These are phyloP conservation scores for Phialocephala subalpina DNA, from an alignment of 2,329 filamentous ascomycete genomes.

Conservation along the genomic window DNA sequence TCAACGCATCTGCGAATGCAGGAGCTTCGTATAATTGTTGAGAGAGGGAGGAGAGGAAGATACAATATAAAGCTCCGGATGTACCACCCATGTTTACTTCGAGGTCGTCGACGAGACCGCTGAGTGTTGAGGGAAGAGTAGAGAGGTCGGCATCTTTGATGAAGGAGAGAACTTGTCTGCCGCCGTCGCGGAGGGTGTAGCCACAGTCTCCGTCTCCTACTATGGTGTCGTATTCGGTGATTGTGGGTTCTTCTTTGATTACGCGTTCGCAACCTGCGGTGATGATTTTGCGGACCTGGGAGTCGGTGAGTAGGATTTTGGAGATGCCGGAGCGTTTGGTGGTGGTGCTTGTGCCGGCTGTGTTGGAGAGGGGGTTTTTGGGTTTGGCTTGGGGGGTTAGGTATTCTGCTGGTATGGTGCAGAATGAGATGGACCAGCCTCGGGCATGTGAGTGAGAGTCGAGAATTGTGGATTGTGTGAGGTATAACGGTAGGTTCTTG, in stretches of 20 bases:
- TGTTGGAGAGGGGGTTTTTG: conserved; percentile 20
- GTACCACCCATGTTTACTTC: conserved; percentile 45
- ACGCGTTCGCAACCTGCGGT: conserved; percentile 34
- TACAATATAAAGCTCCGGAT: conserved; percentile 44
- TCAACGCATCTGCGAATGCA: conserved; percentile 30
- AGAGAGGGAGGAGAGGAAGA: conserved; percentile 40
- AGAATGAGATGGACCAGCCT: conserved; percentile 39
- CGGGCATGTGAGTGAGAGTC: conserved; percentile 29
- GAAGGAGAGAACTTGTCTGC: conserved; percentile 43
- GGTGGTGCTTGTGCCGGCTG: neutral
- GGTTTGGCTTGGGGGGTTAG: conserved; percentile 27
- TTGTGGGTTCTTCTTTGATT: conserved; percentile 54
- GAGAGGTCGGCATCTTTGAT: conserved; percentile 31
- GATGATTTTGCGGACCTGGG: conserved; percentile 32
- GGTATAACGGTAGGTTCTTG: conserved; percentile 30
- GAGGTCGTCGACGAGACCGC: conserved; percentile 39
- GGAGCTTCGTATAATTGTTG: conserved; percentile 28
- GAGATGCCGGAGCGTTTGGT: conserved; percentile 18
- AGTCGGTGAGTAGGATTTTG: conserved; percentile 28
- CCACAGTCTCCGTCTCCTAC: conserved; percentile 46
- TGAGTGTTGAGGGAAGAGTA: conserved; percentile 32
- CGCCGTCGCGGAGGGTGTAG: conserved; percentile 40
- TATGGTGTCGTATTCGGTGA: conserved; percentile 58
- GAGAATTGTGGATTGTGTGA: conserved; percentile 37
- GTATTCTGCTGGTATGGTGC: conserved; percentile 27